phyloP scores from a whole-genome alignment of 1,139 yeast genomes.

The Candida sojae region DNA sequence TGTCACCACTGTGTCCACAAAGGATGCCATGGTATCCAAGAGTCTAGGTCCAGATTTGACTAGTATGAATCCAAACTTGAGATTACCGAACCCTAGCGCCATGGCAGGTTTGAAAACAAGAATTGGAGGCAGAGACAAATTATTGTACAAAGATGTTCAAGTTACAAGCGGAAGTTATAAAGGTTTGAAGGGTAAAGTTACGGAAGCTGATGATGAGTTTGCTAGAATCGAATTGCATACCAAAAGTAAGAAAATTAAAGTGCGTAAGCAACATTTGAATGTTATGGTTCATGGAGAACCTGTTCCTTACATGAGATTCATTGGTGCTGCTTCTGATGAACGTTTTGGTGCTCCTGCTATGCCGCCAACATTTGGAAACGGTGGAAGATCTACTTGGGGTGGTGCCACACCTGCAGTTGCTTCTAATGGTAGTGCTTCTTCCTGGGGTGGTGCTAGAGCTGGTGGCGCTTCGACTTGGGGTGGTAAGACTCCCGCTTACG shows the following conservation, averaged over 20 bases:
- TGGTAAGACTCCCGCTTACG: constrained; percentile 19
- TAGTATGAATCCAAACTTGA: constrained; percentile 84
- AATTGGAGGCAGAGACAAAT: constrained; percentile 75
- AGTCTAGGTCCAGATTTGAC: constrained; percentile 66
- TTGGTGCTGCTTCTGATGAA: constrained; percentile 42
- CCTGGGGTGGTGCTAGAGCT: constrained; percentile 24
- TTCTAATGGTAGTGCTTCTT: constrained; percentile 28
- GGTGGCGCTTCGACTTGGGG: constrained; percentile 20
- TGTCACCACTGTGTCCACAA: constrained; percentile 82
- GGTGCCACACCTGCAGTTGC: constrained; percentile 35
- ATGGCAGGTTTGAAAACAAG: constrained; percentile 59
- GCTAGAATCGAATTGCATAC: constrained; percentile 95
- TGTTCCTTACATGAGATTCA: constrained; percentile 79
- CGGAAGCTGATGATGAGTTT: constrained; percentile 86
- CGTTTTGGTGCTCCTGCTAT: constrained; percentile 33
- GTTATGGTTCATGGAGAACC: constrained; percentile 68
- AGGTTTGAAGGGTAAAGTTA: constrained; percentile 91
- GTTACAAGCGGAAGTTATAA: constrained; percentile 90
- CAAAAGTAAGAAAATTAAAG: constrained; percentile 83
- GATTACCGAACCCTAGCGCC: constrained; percentile 38
- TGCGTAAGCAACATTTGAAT: constrained; percentile 73
- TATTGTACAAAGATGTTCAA: constrained; percentile 80
- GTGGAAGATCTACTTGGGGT: constrained; percentile 42
- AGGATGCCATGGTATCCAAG: constrained; percentile 63
- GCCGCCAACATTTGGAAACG: constrained; percentile 37